These are phyloP conservation scores for peach (Prunus persica) DNA, from an alignment of 306 rosid species.

Conservation along the genomic window DNA sequence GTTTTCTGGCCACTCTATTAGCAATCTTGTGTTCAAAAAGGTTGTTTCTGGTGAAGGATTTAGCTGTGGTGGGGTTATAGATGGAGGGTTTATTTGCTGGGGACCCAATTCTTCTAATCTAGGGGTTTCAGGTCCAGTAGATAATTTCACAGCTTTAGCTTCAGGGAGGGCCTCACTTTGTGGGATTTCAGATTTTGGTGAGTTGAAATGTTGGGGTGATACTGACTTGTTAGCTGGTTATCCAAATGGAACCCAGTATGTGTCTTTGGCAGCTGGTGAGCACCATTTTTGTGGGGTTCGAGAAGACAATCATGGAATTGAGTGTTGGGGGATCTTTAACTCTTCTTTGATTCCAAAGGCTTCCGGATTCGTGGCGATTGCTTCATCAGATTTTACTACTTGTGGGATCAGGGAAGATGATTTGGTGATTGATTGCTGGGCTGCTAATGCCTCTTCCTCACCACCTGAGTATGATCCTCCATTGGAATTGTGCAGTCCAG, in stretches of 20 bases:
- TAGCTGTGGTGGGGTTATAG: conserved; percentile 57
- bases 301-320: conserved; percentile 65
- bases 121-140: conserved; percentile 40
- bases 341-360: conserved; percentile 60
- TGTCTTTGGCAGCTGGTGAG: conserved; percentile 61
- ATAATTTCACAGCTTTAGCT: conserved; percentile 47
- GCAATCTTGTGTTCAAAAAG: conserved; percentile 37
- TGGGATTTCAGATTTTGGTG: conserved; percentile 57
- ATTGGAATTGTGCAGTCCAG: conserved; percentile 85
- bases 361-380: conserved; percentile 70
- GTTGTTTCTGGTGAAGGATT: conserved; percentile 86
- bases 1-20: conserved; percentile 41
- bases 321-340: conserved; percentile 83
- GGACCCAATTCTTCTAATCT: conserved; percentile 59
- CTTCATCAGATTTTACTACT: conserved; percentile 73
- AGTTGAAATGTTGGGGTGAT: conserved; percentile 75
- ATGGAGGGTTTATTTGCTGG: conserved; percentile 81
- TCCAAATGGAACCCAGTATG: conserved; percentile 21
- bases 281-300: conserved; percentile 74
- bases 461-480: conserved; percentile 64
- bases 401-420: conserved; percentile 90
- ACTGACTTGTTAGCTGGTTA: conserved; percentile 32
- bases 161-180: conserved; percentile 63
- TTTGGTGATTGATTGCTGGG: conserved; percentile 84
- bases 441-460: conserved; percentile 42